Evolutionary conservation across 768 basidiomycete genomes (phyloP), one percentile per base, ranked within the genome.

Genomic region (Lentinula boryana): DNA sequence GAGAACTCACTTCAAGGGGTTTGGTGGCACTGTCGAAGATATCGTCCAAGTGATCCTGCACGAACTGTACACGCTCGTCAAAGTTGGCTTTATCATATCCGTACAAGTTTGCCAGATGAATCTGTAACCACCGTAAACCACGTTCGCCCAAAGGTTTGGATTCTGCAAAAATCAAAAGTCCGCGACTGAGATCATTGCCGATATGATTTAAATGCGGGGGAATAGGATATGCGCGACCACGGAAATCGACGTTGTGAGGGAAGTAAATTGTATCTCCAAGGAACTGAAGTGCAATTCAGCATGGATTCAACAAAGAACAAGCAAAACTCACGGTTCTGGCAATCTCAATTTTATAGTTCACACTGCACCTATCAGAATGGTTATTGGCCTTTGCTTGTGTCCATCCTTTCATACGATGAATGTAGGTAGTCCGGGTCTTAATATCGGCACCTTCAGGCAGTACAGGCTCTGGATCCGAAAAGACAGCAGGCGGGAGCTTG

Each of bases 271-370:
- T 84, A 65, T 97, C 96, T 58, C 85, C 84, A 55, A 95, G 77
- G 81, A 95, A 97, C 88, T 93, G 61, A 31, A 2, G 61, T 50
- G 61, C 23, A 63, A 51, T 52, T 46, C 32, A 62, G 63, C 53
- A 64, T 41, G 61, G 5, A 13, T 18, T 36, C 3, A 48, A 31
- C 5, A 41, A 46, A 44, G 41, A 46, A 58, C 27, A 49, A 50
- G 53, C 35, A 23, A 38, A 10, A 80, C 87, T 71, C 70, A 94
- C 93, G 56, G 95, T 87, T 55, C 91, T 83, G 8, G 94, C 95
- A 67, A 98, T 96, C 75, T 98, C 96, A 60, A 99, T 86, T 71
- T 95, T 96, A 73, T 98, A 98, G 71, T 98, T 98, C 51, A 95
- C 86, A 68, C 80, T 91, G 71, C 96, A 98, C 46, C 96, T 80